phyloP scores from a whole-genome alignment of 2,329 filamentous ascomycete genomes.

The Venturia oleaginea region DNA sequence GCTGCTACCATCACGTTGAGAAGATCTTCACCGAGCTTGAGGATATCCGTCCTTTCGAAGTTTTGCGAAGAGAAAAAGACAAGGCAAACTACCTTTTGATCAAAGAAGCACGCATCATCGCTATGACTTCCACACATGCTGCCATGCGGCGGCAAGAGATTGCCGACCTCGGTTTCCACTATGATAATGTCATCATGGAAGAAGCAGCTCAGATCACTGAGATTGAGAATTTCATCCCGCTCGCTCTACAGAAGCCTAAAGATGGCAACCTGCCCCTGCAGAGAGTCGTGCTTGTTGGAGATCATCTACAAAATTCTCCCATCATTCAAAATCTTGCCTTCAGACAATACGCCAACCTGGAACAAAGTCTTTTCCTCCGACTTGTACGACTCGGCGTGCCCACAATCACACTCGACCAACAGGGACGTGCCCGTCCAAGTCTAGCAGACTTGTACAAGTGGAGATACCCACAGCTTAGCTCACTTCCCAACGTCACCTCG shows the following conservation, averaged over 20 bases:
- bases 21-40: slow-evolving; percentile 89
- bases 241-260: slow-evolving; percentile 78
- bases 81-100: slow-evolving; percentile 93
- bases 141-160: slow-evolving; percentile 92
- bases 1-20: slow-evolving; percentile 80
- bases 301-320: slow-evolving; percentile 94
- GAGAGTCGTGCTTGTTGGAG: slow-evolving; percentile 83
- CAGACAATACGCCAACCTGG: slow-evolving; percentile 88
- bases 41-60: slow-evolving; percentile 91
- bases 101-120: slow-evolving; percentile 93
- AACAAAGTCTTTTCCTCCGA: slow-evolving; percentile 89
- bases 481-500: slow-evolving; percentile 64
- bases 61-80: slow-evolving; percentile 77
- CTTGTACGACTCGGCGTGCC: slow-evolving; percentile 90
- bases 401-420: slow-evolving; percentile 79
- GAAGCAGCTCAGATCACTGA: slow-evolving; percentile 97
- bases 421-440: slow-evolving; percentile 79
- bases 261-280: slow-evolving; percentile 68
- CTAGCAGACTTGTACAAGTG: slow-evolving; percentile 88
- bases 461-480: slow-evolving; percentile 75
- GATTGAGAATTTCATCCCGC: slow-evolving; percentile 90
- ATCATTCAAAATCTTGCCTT: slow-evolving; percentile 93
- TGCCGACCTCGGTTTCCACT: slow-evolving; percentile 83
- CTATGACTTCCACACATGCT: slow-evolving; percentile 97
- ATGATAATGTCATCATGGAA: slow-evolving; percentile 97